Conservation (phyloP, 1,139 yeast species). For the Kodamaea alishanica region DNA sequence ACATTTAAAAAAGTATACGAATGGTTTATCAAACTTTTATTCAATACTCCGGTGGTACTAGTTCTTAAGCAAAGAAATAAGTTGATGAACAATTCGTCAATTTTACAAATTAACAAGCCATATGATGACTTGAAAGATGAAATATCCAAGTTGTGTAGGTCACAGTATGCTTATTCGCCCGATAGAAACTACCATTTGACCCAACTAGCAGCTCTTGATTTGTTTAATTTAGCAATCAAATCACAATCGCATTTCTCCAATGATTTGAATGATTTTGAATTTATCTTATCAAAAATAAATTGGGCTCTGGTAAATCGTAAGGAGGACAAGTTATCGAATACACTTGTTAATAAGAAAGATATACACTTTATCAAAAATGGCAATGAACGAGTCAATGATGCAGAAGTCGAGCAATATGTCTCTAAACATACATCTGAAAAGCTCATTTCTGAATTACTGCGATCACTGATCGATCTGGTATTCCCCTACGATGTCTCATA, state of each 20-base stretch:
- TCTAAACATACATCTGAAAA: neutral
- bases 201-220: slow-evolving; percentile 26
- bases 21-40: slow-evolving; percentile 30
- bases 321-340: slow-evolving; percentile 3
- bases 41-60: slow-evolving; percentile 32
- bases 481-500: slow-evolving; percentile 35
- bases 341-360: neutral
- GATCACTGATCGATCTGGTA: slow-evolving; percentile 10
- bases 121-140: slow-evolving; percentile 13
- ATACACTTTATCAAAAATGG: neutral
- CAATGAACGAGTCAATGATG: neutral
- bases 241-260: slow-evolving; percentile 6
- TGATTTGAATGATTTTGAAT: neutral
- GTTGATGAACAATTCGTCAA: slow-evolving; percentile 27
- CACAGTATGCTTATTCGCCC: slow-evolving; percentile 6
- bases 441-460: neutral
- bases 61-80: slow-evolving; percentile 28
- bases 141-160: slow-evolving; percentile 13
- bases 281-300: neutral
- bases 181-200: slow-evolving; percentile 30
- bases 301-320: neutral
- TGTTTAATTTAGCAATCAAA: slow-evolving; percentile 28
- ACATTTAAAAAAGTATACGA: slow-evolving; percentile 19
- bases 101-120: slow-evolving; percentile 27
- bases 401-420: slow-evolving; percentile 4